phyloP scores from a whole-genome alignment of 108 stramenopile genomes.

The Cyclotella distinguenda region DNA sequence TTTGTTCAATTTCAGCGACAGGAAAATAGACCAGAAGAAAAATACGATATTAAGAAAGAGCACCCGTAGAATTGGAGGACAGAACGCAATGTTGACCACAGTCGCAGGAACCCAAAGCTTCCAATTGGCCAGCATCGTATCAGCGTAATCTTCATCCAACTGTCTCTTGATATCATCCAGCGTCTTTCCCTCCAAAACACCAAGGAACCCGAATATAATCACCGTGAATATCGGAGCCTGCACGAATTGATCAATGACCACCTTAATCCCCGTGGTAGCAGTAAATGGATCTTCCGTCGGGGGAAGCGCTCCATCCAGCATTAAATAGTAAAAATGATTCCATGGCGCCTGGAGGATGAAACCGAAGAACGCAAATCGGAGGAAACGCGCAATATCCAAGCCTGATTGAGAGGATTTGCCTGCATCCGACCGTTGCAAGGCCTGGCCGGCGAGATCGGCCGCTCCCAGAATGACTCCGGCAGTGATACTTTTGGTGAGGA shows the following conservation, averaged over 20 bases:
- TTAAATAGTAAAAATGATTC: slow-evolving; percentile 89
- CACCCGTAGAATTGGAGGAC: slow-evolving; percentile 84
- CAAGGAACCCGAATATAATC: slow-evolving; percentile 86
- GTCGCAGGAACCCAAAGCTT: slow-evolving; percentile 89
- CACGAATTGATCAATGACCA: slow-evolving; percentile 91
- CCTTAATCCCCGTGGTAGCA: slow-evolving; percentile 78
- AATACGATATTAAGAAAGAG: slow-evolving; percentile 90
- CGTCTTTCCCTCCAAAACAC: slow-evolving; percentile 80
- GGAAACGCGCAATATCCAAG: slow-evolving; percentile 64
- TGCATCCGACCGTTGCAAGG: slow-evolving; percentile 45
- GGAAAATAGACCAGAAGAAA: slow-evolving; percentile 92
- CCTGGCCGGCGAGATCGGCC: slow-evolving; percentile 83
- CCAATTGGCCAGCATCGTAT: slow-evolving; percentile 92
- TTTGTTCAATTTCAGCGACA: slow-evolving; percentile 85
- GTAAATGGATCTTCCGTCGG: slow-evolving; percentile 90
- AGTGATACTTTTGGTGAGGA: slow-evolving; percentile 78
- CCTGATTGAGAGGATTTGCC: background rate
- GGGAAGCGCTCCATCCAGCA: slow-evolving; percentile 85
- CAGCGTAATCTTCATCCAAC: slow-evolving; percentile 79
- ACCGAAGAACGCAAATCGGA: slow-evolving; percentile 87
- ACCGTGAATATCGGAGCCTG: slow-evolving; percentile 94
- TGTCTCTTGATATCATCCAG: slow-evolving; percentile 60
- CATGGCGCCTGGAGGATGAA: slow-evolving; percentile 91
- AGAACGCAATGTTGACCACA: slow-evolving; percentile 88
- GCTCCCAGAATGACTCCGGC: slow-evolving; percentile 86